Conservation (phyloP, 495 filamentous ascomycete species). For the Aspergillus steynii region DNA sequence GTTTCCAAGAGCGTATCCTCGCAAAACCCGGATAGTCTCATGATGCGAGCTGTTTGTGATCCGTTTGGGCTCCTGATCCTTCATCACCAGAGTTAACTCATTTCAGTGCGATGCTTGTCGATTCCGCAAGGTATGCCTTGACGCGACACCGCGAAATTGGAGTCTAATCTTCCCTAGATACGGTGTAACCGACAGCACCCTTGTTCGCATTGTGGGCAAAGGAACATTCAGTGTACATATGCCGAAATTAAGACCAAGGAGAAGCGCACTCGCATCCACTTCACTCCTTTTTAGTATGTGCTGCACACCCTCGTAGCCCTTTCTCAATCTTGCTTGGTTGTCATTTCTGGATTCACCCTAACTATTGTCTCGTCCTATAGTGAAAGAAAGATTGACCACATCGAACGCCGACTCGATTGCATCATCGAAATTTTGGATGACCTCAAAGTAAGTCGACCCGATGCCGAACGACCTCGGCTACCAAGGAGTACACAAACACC, state of each 20-base stretch:
- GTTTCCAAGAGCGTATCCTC: slow-evolving; percentile 2
- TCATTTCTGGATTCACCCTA: slow-evolving; percentile 2
- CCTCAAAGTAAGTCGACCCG: slow-evolving; percentile 4
- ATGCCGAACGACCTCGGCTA: slow-evolving; percentile 2
- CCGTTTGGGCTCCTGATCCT: neutral
- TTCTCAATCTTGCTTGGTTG: neutral
- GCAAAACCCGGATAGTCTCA: neutral
- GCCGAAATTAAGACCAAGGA: slow-evolving; percentile 4
- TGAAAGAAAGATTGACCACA: slow-evolving; percentile 6
- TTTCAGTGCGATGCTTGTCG: slow-evolving; percentile 4
- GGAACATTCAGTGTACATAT: slow-evolving; percentile 4
- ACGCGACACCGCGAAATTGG: neutral
- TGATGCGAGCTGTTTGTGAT: slow-evolving; percentile 4
- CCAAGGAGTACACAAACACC: slow-evolving; percentile 3
- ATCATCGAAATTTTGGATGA: slow-evolving; percentile 2
- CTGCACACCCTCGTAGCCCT: neutral
- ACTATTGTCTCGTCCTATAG: slow-evolving; percentile 1
- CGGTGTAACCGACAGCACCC: slow-evolving; percentile 6
- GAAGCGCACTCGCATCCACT: slow-evolving; percentile 7
- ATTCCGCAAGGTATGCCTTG: slow-evolving; percentile 2
- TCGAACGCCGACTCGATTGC: slow-evolving; percentile 3
- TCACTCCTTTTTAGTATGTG: slow-evolving; percentile 5
- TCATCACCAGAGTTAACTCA: neutral
- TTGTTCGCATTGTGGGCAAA: slow-evolving; percentile 4
- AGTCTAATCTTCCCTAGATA: slow-evolving; percentile 3